These are phyloP conservation scores for Nigrospora osmanthi DNA, from an alignment of 2,329 filamentous ascomycete genomes.

Conservation along the genomic window DNA sequence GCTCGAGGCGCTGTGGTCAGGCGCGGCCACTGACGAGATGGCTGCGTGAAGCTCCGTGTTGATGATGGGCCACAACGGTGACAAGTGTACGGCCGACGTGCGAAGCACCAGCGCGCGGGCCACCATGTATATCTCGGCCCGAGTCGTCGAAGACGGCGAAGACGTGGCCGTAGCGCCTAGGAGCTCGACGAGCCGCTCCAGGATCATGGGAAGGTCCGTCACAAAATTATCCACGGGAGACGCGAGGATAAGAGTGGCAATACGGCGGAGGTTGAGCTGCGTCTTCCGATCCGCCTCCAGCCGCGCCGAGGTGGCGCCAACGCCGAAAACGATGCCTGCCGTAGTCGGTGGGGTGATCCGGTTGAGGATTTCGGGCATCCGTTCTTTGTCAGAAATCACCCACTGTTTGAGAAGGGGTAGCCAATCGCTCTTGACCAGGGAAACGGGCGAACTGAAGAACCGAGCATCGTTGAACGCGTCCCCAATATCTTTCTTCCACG, in stretches of 20 bases:
- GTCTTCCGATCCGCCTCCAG: conserved; percentile 93
- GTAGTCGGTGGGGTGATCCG: conserved; percentile 80
- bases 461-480: conserved; percentile 87
- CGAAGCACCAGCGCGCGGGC: conserved; percentile 75
- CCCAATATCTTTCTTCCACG: conserved; percentile 85
- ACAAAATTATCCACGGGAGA: conserved; percentile 73
- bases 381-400: conserved; percentile 79
- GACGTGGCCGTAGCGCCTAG: conserved; percentile 77
- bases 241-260: conserved; percentile 72
- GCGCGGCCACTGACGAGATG: conserved; percentile 64
- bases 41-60: conserved; percentile 79
- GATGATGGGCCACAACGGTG: conserved; percentile 82
- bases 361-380: conserved; percentile 70
- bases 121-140: conserved; percentile 85
- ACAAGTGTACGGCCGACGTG: conserved; percentile 70
- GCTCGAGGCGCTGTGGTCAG: conserved; percentile 52
- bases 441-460: conserved; percentile 67
- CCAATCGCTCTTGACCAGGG: conserved; percentile 68
- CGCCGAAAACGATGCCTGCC: conserved; percentile 96
- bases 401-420: conserved; percentile 78
- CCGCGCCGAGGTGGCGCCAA: conserved; percentile 85
- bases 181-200: conserved; percentile 82
- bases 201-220: conserved; percentile 61
- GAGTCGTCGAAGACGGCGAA: conserved; percentile 82
- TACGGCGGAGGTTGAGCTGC: conserved; percentile 79